phyloP scores from a whole-genome alignment of 495 filamentous ascomycete genomes.

The Talaromyces proteolyticus region DNA sequence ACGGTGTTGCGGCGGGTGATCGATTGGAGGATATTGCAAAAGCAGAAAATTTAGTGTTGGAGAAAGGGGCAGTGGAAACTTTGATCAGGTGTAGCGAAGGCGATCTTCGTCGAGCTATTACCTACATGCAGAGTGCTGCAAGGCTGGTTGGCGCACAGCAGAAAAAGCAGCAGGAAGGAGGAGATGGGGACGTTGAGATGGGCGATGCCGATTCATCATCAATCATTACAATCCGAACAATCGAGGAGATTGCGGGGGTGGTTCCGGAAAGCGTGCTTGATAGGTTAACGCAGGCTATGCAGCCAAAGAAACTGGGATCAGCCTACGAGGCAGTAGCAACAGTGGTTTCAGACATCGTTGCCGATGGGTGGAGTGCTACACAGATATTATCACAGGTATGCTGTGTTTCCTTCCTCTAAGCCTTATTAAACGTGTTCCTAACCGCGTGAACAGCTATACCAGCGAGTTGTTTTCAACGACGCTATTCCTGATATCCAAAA shows the following conservation, averaged over 20 bases:
- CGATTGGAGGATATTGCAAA: constrained; percentile 75
- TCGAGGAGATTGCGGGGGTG: constrained; percentile 96
- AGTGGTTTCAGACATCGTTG: constrained; percentile 82
- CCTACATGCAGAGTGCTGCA: constrained; percentile 88
- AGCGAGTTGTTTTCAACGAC: constrained; percentile 77
- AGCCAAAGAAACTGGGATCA: constrained; percentile 56
- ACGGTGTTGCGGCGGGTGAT: constrained; percentile 70
- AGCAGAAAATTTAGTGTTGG: constrained; percentile 66
- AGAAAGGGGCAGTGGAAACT: constrained; percentile 73
- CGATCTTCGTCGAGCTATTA: constrained; percentile 92
- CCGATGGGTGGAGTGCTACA: constrained; percentile 96
- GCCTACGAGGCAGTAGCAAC: constrained; percentile 69
- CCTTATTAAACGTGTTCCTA: background rate
- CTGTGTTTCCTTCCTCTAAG: constrained; percentile 3
- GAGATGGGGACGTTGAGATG: constrained; percentile 46
- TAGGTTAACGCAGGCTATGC: constrained; percentile 66
- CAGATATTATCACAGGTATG: constrained; percentile 75
- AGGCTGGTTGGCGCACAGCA: constrained; percentile 56
- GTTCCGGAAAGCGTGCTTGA: constrained; percentile 73
- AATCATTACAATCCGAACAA: constrained; percentile 63
- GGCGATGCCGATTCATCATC: constrained; percentile 24
- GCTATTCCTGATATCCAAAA: constrained; percentile 76
- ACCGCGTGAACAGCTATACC: constrained; percentile 59
- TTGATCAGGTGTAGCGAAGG: constrained; percentile 86
- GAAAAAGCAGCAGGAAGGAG: constrained; percentile 43